These are phyloP conservation scores for Fagus sylvatica DNA, from an alignment of 306 rosid species.

Conservation along the genomic window DNA sequence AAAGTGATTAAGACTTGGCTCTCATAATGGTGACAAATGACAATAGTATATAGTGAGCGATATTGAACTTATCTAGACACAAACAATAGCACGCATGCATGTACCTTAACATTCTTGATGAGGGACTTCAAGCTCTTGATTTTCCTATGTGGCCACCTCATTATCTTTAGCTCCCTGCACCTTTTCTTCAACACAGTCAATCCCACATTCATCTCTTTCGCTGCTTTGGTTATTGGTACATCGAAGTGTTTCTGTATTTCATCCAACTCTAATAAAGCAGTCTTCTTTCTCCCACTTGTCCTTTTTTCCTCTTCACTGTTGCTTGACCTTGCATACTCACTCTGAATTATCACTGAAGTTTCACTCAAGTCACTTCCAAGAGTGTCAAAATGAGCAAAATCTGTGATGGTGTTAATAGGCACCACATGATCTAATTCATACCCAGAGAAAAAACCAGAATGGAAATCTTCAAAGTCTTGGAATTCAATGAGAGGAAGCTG, in stretches of 20 bases:
- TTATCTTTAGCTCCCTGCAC: slow-evolving; percentile 76
- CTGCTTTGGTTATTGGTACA: slow-evolving; percentile 67
- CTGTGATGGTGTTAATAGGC: slow-evolving; percentile 21
- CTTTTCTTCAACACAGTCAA: slow-evolving; percentile 66
- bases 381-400: neutral
- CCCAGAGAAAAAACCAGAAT: slow-evolving; percentile 17
- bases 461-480: slow-evolving; percentile 35
- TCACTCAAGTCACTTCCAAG: neutral
- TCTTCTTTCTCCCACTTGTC: slow-evolving; percentile 2
- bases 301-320: slow-evolving; percentile 18
- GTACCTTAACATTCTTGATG: slow-evolving; percentile 64
- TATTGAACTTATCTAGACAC: neutral
- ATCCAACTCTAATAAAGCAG: slow-evolving; percentile 30
- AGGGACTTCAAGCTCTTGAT: slow-evolving; percentile 68
- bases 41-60: slow-evolving; percentile 33
- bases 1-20: neutral
- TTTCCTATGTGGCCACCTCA: slow-evolving; percentile 88
- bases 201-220: slow-evolving; percentile 69
- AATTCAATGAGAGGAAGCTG: slow-evolving; percentile 31
- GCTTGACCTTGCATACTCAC: slow-evolving; percentile 13
- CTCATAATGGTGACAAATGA: neutral
- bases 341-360: slow-evolving; percentile 16
- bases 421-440: slow-evolving; percentile 27
- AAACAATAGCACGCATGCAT: neutral
- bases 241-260: slow-evolving; percentile 54